These are phyloP conservation scores for Glonium stellatum DNA, from an alignment of 495 filamentous ascomycete genomes.

Conservation along the genomic window DNA sequence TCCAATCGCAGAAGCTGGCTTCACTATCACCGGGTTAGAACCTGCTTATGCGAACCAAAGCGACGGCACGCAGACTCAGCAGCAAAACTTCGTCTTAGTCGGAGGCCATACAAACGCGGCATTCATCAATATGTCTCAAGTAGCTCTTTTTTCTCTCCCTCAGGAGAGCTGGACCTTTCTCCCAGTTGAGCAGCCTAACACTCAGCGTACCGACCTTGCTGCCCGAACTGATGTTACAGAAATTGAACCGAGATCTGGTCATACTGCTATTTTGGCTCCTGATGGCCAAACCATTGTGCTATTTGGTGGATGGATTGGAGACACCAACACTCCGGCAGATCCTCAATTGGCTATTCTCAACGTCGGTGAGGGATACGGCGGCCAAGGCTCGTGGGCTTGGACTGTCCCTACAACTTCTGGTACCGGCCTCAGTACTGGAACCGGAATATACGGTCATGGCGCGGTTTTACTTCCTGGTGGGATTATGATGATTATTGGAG, in stretches of 20 bases:
- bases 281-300: slow-evolving; percentile 71
- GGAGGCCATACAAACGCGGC: slow-evolving; percentile 78
- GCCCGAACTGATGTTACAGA: slow-evolving; percentile 31
- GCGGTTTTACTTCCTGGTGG: slow-evolving; percentile 75
- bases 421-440: slow-evolving; percentile 40
- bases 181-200: slow-evolving; percentile 46
- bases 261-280: slow-evolving; percentile 69
- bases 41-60: slow-evolving; percentile 54
- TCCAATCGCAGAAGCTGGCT: slow-evolving; percentile 79
- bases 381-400: slow-evolving; percentile 66
- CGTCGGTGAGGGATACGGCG: slow-evolving; percentile 63
- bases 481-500: slow-evolving; percentile 84
- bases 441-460: slow-evolving; percentile 78
- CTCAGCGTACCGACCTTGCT: slow-evolving; percentile 44
- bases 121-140: slow-evolving; percentile 88
- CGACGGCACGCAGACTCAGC: slow-evolving; percentile 49
- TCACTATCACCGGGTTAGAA: slow-evolving; percentile 65
- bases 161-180: slow-evolving; percentile 82
- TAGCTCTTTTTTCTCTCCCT: slow-evolving; percentile 80
- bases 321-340: slow-evolving; percentile 61
- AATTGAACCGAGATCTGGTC: slow-evolving; percentile 76
- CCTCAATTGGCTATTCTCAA: slow-evolving; percentile 74
- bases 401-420: slow-evolving; percentile 46
- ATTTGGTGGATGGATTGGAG: slow-evolving; percentile 87
- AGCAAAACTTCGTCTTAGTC: slow-evolving; percentile 71